Evolutionary conservation across 2,329 filamentous ascomycete genomes (phyloP).

Genomic region (Hymenoscyphus albidus): DNA sequence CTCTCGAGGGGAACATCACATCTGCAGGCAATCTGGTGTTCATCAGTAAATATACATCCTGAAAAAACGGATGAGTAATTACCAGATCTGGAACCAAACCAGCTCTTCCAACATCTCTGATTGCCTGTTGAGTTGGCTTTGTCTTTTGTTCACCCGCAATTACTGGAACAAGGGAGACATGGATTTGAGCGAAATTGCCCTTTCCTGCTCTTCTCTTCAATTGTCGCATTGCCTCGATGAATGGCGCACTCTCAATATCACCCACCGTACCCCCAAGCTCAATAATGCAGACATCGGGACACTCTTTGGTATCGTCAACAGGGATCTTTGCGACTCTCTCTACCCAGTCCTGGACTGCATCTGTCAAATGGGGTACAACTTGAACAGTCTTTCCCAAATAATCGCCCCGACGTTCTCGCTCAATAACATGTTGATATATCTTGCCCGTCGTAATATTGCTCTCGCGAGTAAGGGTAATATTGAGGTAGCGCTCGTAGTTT

Average conservation of each 20-base stretch:
- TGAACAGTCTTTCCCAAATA: conserved; percentile 89
- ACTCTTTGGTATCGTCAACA: conserved; percentile 76
- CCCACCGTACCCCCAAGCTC: conserved; percentile 67
- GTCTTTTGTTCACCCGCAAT: conserved; percentile 76
- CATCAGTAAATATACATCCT: conserved; percentile 3
- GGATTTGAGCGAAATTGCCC: conserved; percentile 78
- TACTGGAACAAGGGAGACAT: conserved; percentile 83
- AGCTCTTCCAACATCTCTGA: conserved; percentile 74
- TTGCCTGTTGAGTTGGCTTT: conserved; percentile 91
- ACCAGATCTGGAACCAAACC: conserved; percentile 30
- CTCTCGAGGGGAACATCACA: conserved; percentile 74
- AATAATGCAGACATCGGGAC: conserved; percentile 90
- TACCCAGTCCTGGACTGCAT: conserved; percentile 91
- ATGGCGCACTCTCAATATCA: conserved; percentile 84
- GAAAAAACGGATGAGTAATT: neutral
- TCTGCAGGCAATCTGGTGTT: conserved; percentile 76
- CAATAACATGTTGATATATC: conserved; percentile 86
- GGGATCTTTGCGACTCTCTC: conserved; percentile 79
- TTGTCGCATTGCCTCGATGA: conserved; percentile 82
- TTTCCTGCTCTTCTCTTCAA: conserved; percentile 68
- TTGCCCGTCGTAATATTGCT: conserved; percentile 98
- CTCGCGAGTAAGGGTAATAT: conserved; percentile 75
- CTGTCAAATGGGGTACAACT: conserved; percentile 87
- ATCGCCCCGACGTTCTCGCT: conserved; percentile 55
- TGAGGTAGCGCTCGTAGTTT: conserved; percentile 78